Base-by-base conservation (phyloP, 352 stramenopile genomes). In the Halophytophthora batemanensis region DNA sequence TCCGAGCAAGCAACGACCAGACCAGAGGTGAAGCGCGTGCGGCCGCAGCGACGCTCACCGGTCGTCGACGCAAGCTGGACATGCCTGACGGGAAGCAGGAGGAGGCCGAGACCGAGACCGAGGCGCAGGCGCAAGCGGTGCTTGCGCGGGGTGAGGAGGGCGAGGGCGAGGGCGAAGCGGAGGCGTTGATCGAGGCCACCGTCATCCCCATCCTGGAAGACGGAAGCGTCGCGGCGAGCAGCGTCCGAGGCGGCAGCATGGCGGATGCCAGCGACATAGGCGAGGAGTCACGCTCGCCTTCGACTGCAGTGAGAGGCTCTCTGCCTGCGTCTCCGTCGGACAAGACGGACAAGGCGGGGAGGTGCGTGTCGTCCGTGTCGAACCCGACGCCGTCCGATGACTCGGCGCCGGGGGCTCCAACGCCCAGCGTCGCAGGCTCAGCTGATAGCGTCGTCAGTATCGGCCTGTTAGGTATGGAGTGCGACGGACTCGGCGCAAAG, bases 401-500 rank as follows among this genome's bases (percentile, higher is more conserved):
- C 21, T 53, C 7, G 19, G 22, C 34, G 17, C 39, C 35, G 10
- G 47, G 17, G 14, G n/a, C 48, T 29, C 31, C 49, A 11, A 28
- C n/a, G 11, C 50, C 34, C n/a, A n/a, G n/a, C n/a, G n/a, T 11
- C 45, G 10, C 46, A 38, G 31, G 55, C 45, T 12, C 36, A 18
- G 37, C 37, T 2, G 21, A 2, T n/a, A 44, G 8, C 25, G 25
- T 8, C 4, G 8, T 8, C 38, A 31, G 25, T 8, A 8, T 72
- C 35, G 64, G 59, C 0, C 55, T 55, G 7, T 44, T 66, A 15
- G 66, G 70, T 14, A 73, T 83, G 2, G 77, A 90, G 35, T 51
- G 71, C 1, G 77, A 90, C 47, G 79, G 77, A 7, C 60, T 89
- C n/a, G 77, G 82, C 10, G 56, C 90, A 37, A 88, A 89, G 42